Percentiles rank a stretch among this genome's conserved stretches.
phyloP scores from a whole-genome alignment of 2,329 filamentous ascomycete genomes.

The Apiospora pterosperma region DNA sequence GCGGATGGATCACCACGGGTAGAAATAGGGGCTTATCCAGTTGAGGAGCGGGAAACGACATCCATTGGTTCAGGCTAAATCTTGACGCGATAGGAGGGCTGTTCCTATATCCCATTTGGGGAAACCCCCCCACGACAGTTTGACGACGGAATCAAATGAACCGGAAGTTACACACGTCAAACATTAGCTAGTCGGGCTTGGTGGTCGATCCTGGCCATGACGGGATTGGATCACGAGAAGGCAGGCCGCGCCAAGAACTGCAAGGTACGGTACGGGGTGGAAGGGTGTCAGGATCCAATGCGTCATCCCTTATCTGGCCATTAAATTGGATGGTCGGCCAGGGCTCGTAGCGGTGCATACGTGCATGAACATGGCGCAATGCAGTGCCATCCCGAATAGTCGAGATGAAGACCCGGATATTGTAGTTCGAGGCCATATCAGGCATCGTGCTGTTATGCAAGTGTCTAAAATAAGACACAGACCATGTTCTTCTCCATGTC shows the following conservation, averaged over 20 bases:
- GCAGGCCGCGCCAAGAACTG: not conserved
- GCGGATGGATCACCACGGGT: not conserved
- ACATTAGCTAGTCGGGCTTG: not conserved
- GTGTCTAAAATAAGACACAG: not conserved
- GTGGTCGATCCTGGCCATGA: not conserved
- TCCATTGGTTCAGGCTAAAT: not conserved
- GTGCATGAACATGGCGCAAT: not conserved
- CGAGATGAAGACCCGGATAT: not conserved
- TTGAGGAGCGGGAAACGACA: not conserved
- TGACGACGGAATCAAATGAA: not conserved
- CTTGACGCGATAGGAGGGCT: not conserved
- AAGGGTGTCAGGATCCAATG: not conserved
- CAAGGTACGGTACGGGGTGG: not conserved
- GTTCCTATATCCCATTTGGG: not conserved
- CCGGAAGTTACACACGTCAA: not conserved
- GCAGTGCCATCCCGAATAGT: not conserved
- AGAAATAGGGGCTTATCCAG: not conserved
- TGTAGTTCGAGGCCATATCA: not conserved
- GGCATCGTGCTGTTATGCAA: not conserved
- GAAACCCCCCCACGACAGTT: not conserved
- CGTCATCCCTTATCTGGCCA: not conserved
- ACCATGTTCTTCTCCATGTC: not conserved
- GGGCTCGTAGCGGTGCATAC: not conserved
- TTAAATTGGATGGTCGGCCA: not conserved
- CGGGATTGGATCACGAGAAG: not conserved